phyloP scores from a whole-genome alignment of 331 rosid genomes.

The Acacia concinna region DNA sequence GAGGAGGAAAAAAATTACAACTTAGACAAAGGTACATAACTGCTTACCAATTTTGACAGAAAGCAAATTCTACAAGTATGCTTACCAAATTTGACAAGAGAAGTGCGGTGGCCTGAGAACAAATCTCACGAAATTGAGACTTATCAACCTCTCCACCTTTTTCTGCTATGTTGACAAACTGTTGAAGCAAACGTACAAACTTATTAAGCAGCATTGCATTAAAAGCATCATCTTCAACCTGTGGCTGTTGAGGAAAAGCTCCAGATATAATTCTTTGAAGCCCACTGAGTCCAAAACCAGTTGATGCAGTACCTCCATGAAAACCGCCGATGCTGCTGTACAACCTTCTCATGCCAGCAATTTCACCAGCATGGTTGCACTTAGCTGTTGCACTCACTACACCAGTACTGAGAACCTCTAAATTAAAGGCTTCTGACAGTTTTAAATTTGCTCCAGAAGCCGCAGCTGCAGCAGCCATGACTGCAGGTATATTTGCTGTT shows the following conservation, averaged over 20 bases:
- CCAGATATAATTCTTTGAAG: constrained; percentile 95
- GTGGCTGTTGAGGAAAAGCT: constrained; percentile 78
- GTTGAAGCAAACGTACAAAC: constrained; percentile 89
- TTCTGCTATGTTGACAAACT: constrained; percentile 86
- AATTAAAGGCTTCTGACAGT: constrained; percentile 83
- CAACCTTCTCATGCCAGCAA: constrained; percentile 98
- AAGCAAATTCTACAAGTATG: constrained; percentile 6
- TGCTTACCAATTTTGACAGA: constrained; percentile 10
- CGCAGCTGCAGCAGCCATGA: constrained; percentile 97
- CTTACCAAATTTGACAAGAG: constrained; percentile 92
- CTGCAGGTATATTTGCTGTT: constrained; percentile 93
- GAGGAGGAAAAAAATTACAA: constrained; percentile 30
- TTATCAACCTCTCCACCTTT: constrained; percentile 88
- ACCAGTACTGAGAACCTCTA: constrained; percentile 97
- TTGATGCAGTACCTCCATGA: constrained; percentile 57
- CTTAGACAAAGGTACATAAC: constrained; percentile 36
- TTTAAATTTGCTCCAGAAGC: constrained; percentile 93
- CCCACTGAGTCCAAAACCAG: constrained; percentile 75
- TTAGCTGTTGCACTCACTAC: constrained; percentile 89
- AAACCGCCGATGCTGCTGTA: constrained; percentile 97
- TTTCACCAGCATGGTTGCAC: constrained; percentile 98
- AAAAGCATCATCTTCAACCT: constrained; percentile 78
- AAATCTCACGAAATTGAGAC: constrained; percentile 86
- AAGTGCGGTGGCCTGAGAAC: constrained; percentile 97
- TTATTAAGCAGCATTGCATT: constrained; percentile 83